Base-by-base conservation (phyloP, 2,329 filamentous ascomycete species). In the Ambrosiella xylebori region DNA sequence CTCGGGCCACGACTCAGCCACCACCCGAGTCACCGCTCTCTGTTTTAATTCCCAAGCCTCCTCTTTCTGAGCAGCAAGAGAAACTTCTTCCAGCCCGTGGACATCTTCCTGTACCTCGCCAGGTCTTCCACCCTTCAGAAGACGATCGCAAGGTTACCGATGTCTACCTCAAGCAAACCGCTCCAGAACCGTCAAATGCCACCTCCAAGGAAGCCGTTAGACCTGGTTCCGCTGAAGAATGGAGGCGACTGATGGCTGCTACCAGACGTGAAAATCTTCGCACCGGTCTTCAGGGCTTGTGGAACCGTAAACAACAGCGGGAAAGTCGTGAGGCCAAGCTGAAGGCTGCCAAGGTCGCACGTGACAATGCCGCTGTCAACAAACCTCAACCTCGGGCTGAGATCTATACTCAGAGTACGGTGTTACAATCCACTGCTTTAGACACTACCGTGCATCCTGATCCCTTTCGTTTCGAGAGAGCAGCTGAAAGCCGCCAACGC, bases 1-100 rank as follows among this genome's bases (percentile, higher is more conserved):
- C 37, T 11, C 38, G 38, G 19, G 11, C 38, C 38, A 44, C 15
- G 7, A n/a, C 19, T 12, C 37, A 40, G 7, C 52, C 90, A 62
- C 84, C 85, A 15, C 91, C 93, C 54, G 87, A 96, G 68, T 95
- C 89, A 40, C 91, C 93, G 52, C 79, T 80, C 63, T 97, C 86
- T 74, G 86, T 97, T 71, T 82, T 88, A 63, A 75, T 96, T 58
- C 91, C 90, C 53, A 76, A 77, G 64, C 79, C 86, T 54, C 78
- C 81, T n/a, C 88, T 95, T 68, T 81, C 84, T 55, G 76, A 79
- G 38, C 57, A 57, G 13, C 73, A 78, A 63, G 67, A 67, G 12
- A 71, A 69, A 61, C 71, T 66, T 1, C 66, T 69, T 1, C 69
- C 70, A 8, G 69, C 88, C 39, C 88, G 88, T 68, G 93, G 93